phyloP scores from a whole-genome alignment of 805 yeast genomes.

The Cyberlindnera suaveolens region DNA sequence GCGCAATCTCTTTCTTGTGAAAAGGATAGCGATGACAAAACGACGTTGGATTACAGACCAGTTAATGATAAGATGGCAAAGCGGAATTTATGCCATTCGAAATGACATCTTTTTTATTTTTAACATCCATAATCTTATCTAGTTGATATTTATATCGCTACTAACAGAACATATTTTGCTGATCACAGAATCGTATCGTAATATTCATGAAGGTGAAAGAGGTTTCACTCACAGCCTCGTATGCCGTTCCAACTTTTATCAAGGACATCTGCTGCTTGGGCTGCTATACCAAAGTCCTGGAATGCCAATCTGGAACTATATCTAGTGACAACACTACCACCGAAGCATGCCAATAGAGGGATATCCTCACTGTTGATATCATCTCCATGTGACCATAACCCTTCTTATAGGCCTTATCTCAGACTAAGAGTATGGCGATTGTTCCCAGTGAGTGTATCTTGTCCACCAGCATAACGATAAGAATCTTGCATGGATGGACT shows the following conservation, averaged over 20 bases:
- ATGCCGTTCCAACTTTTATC: constrained; percentile 58
- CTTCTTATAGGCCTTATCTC: constrained; percentile 63
- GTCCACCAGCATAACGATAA: constrained; percentile 85
- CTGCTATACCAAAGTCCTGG: constrained; percentile 57
- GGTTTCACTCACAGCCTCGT: too few species aligned
- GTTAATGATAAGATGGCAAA: background rate
- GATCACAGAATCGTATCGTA: too few species aligned
- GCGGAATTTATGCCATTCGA: background rate
- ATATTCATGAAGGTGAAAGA: too few species aligned
- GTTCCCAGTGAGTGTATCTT: too few species aligned
- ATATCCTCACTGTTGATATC: constrained; percentile 26
- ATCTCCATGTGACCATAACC: constrained; percentile 48
- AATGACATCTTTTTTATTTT: background rate
- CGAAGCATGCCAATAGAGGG: constrained; percentile 55
- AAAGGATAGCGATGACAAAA: too few species aligned
- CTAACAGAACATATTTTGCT: background rate
- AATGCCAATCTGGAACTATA: constrained; percentile 62
- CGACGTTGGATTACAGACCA: too few species aligned
- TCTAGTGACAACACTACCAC: constrained; percentile 65
- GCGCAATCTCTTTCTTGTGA: constrained; percentile 92
- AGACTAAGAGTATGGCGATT: too few species aligned
- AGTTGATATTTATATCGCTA: constrained; percentile 1
- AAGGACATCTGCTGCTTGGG: constrained; percentile 83
- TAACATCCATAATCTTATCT: background rate
- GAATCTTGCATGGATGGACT: too few species aligned